Conservation (phyloP, 495 filamentous ascomycete species). For the Podospora didyma region DNA sequence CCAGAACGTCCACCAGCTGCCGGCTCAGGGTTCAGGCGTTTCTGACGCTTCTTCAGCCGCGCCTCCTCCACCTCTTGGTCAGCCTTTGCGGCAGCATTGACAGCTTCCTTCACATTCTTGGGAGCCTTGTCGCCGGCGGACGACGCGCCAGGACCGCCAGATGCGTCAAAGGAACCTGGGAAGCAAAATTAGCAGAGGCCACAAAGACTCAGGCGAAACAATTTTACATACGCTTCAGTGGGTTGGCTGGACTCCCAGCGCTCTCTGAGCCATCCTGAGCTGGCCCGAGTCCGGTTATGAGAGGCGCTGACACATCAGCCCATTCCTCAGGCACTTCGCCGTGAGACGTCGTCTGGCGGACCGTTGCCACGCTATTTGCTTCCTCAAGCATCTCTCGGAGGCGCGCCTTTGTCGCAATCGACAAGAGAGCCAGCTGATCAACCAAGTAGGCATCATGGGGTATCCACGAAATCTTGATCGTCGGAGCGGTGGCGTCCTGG, state of each 20-base stretch:
- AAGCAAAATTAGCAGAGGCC: constrained; percentile 10
- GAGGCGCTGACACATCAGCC: constrained; percentile 13
- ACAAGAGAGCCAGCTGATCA: constrained; percentile 62
- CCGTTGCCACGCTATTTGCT: constrained; percentile 2
- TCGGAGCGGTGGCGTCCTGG: constrained; percentile 52
- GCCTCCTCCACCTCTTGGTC: constrained; percentile 48
- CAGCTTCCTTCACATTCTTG: constrained; percentile 33
- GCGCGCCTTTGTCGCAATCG: constrained; percentile 7
- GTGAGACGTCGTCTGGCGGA: constrained; percentile 11
- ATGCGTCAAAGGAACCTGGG: constrained; percentile 19
- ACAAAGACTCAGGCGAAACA: background rate
- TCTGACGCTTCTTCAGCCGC: constrained; percentile 44
- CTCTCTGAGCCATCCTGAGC: constrained; percentile 51
- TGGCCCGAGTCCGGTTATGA: constrained; percentile 6
- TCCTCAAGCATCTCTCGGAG: constrained; percentile 13
- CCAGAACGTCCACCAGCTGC: constrained; percentile 33
- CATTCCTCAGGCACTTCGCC: constrained; percentile 18
- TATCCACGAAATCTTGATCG: constrained; percentile 61
- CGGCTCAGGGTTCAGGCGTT: constrained; percentile 41
- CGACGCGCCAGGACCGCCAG: background rate
- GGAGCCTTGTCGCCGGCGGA: constrained; percentile 21
- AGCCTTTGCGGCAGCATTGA: constrained; percentile 30
- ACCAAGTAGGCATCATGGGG: constrained; percentile 61
- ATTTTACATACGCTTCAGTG: constrained; percentile 55
- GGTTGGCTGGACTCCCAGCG: constrained; percentile 47